Evolutionary conservation across 2,329 filamentous ascomycete genomes (phyloP).

Genomic region (Phaeophleospora eucalypticola): DNA sequence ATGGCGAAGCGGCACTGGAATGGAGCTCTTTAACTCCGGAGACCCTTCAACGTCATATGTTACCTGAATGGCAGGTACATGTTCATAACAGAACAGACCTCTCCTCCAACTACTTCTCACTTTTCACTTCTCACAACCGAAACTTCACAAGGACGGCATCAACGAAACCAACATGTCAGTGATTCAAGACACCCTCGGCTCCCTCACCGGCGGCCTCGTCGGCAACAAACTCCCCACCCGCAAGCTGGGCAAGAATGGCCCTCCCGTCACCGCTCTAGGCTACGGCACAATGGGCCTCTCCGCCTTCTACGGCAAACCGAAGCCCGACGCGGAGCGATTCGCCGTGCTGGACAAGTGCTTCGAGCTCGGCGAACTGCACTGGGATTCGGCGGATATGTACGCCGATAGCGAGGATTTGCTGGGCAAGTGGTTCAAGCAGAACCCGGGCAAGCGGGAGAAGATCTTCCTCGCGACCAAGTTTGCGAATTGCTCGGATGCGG

Average conservation of each 20-base stretch:
- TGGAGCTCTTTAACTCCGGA: not conserved
- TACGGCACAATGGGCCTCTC: constrained; percentile 53
- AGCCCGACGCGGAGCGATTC: constrained; percentile 49
- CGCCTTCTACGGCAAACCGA: constrained; percentile 45
- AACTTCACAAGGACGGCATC: too few species aligned
- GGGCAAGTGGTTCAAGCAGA: constrained; percentile 36
- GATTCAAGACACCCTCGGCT: constrained; percentile 20
- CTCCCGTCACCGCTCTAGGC: constrained; percentile 48
- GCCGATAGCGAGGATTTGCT: constrained; percentile 44
- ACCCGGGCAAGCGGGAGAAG: constrained; percentile 46
- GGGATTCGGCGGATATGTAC: constrained; percentile 45
- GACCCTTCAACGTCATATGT: not conserved
- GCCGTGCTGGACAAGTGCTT: constrained; percentile 50
- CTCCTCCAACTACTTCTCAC: not conserved
- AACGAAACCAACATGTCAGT: constrained; percentile 8
- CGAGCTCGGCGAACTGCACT: constrained; percentile 49
- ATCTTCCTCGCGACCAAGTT: constrained; percentile 55
- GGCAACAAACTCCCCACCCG: constrained; percentile 39
- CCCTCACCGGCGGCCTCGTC: constrained; percentile 22
- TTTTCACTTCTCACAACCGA: not conserved
- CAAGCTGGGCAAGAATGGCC: constrained; percentile 51
- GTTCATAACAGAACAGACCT: not conserved
- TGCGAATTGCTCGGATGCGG: constrained; percentile 39
- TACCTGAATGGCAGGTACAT: not conserved
- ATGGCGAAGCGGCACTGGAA: too few species aligned